Percentiles rank a stretch among this genome's conserved stretches.
Evolutionary conservation across 495 filamentous ascomycete genomes (phyloP).

Genomic region (Penicillium simplicissimum): DNA sequence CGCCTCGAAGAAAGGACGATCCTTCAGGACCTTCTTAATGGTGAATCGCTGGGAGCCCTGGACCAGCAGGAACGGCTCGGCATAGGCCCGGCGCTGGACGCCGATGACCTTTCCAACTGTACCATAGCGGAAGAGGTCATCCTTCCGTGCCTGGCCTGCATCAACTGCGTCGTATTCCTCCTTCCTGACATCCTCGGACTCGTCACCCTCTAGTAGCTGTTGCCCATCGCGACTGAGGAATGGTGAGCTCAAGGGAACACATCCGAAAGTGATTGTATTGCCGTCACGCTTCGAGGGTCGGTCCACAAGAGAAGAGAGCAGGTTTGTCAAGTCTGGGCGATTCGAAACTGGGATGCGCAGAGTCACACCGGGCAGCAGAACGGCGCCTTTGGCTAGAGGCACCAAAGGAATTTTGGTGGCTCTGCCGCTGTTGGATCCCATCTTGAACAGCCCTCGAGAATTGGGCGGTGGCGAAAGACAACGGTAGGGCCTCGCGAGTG

Average conservation of each 20-base stretch:
- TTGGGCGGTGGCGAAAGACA: slow-evolving; percentile 9
- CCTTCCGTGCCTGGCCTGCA: slow-evolving; percentile 61
- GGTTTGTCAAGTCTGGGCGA: slow-evolving; percentile 78
- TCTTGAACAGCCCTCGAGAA: slow-evolving; percentile 21
- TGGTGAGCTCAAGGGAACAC: slow-evolving; percentile 75
- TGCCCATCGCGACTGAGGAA: slow-evolving; percentile 69
- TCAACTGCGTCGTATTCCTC: slow-evolving; percentile 49
- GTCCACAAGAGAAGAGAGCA: slow-evolving; percentile 75
- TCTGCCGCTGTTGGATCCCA: slow-evolving; percentile 47
- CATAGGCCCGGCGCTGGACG: slow-evolving; percentile 75
- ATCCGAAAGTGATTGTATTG: slow-evolving; percentile 71
- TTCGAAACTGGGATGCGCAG: slow-evolving; percentile 73
- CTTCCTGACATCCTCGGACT: slow-evolving; percentile 38
- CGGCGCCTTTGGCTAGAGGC: slow-evolving; percentile 68
- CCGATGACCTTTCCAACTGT: slow-evolving; percentile 80
- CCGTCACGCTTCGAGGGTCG: slow-evolving; percentile 63
- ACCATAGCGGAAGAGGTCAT: slow-evolving; percentile 74
- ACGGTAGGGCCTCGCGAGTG: slow-evolving; percentile 10
- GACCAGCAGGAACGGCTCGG: slow-evolving; percentile 78
- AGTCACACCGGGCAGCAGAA: slow-evolving; percentile 79
- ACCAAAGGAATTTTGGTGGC: slow-evolving; percentile 68
- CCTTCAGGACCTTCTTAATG: slow-evolving; percentile 70
- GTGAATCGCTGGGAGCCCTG: slow-evolving; percentile 79
- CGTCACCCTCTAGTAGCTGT: slow-evolving; percentile 60
- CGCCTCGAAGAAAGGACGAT: slow-evolving; percentile 84